phyloP scores from a whole-genome alignment of 257 asterid species.

The Knoxia roxburghii region DNA sequence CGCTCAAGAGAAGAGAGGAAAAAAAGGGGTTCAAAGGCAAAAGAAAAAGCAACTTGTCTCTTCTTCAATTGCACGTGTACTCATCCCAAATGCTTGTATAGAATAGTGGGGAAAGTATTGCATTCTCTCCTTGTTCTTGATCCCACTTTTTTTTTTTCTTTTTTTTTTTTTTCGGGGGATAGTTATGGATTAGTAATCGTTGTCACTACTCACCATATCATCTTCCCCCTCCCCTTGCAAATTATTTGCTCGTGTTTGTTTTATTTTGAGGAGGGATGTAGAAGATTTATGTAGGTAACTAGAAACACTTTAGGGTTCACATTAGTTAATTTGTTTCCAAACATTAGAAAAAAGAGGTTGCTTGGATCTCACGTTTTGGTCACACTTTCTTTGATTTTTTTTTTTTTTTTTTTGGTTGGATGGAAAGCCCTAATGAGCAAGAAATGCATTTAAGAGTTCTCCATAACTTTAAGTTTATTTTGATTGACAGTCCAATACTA shows the following conservation, averaged over 20 bases:
- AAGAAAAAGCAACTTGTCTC: constrained; percentile 31
- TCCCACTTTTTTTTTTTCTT: constrained; percentile 18
- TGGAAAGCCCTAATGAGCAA: constrained; percentile 22
- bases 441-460: constrained; percentile 25
- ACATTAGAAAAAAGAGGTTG: constrained; percentile 22
- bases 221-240: neutral
- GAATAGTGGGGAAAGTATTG: constrained; percentile 33
- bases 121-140: constrained; percentile 19
- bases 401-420: constrained; percentile 2
- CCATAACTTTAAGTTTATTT: constrained; percentile 5
- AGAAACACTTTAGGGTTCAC: constrained; percentile 6
- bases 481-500: neutral
- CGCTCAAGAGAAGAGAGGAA: constrained; percentile 6
- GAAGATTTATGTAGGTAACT: constrained; percentile 3
- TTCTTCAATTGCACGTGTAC: constrained; percentile 26
- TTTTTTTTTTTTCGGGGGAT: constrained; percentile 15
- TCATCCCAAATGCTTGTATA: constrained; percentile 26
- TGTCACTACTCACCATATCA: neutral
- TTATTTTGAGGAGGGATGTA: neutral
- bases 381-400: no score
- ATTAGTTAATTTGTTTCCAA: constrained; percentile 13
- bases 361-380: constrained; percentile 33
- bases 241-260: neutral
- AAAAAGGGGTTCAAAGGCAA: constrained; percentile 24
- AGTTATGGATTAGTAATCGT: neutral